These are phyloP conservation scores for Mortierella claussenii DNA, from an alignment of 192 early-diverging fungal species.

Conservation along the genomic window DNA sequence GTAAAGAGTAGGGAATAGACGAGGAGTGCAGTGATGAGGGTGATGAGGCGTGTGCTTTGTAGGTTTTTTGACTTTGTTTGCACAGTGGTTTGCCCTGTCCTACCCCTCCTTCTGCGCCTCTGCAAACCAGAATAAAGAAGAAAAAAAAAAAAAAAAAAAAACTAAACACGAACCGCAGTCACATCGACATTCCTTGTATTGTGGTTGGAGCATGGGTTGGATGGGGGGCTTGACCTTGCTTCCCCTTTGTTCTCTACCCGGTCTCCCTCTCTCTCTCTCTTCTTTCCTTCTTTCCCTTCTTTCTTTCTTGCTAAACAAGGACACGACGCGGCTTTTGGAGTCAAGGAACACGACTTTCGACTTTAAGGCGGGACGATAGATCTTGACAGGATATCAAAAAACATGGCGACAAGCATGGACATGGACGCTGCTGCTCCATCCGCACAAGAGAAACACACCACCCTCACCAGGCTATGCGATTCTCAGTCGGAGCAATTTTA, in stretches of 20 bases:
- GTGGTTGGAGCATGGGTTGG: no score
- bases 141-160: constrained; percentile 26
- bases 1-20: no score
- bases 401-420: constrained; percentile 11
- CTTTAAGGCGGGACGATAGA: no score
- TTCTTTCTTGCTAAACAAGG: not conserved
- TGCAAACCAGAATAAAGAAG: not conserved
- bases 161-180: not conserved
- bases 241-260: no score
- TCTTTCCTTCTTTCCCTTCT: not conserved
- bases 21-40: no score
- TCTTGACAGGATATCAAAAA: not conserved
- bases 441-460: not conserved
- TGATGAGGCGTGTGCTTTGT: no score
- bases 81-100: no score
- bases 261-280: not conserved
- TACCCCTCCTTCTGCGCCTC: not conserved
- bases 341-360: no score
- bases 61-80: no score
- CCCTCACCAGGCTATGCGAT: constrained; percentile 36
- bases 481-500: constrained; percentile 31
- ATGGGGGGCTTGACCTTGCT: no score
- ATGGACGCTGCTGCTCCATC: not conserved
- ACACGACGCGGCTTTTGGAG: no score
- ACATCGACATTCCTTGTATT: no score